Base-by-base conservation (phyloP, 768 basidiomycete genomes). In the Naganishia randhawae region DNA sequence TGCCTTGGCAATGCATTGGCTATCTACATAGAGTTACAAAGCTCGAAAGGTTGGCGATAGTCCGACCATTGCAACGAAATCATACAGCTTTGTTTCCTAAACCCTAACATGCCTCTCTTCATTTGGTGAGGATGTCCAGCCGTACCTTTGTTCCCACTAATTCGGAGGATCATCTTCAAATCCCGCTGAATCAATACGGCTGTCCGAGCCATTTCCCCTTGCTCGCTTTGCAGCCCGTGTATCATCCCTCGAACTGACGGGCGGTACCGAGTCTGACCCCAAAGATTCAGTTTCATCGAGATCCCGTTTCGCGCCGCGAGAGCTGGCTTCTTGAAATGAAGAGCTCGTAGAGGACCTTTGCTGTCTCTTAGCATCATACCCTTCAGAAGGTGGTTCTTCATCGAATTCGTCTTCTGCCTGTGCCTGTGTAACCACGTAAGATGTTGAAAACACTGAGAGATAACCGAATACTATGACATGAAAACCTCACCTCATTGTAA, bases 391-490 rank as follows among this genome's bases (percentile, higher is more conserved):
- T 22, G 27, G 35, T 61, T 61, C 33, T 13, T 61, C 57, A 11
- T 61, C 37, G 14, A 61, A 61, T 1, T 61, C 57, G 37, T 61
- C 57, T 27, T 61, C 57, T 13, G 39, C 57, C 37, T 61, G 57
- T 22, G 35, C 27, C 57, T 61, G 33, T 25, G 3, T 22, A 13
- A 11, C 13, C 1, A 4, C 8, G 13, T 25, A 10, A 61, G 7
- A 9, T 27, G 37, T 61, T 39, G 41, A 27, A 14, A 25, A 2
- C 37, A 39, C 6, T 10, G 35, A 17, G 54, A 61, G 19, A 0
- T 5, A 17, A 25, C 11, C 19, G n/a, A 25, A 61, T 41, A 35
- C 37, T 25, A 14, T 29, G 37, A 27, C 2, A 29, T 22, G 37
- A 8, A 22, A 22, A 22, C 8, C 37, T 11, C 27, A 41, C 57